phyloP scores from a whole-genome alignment of 106 monocot species.

The Gastrodia elata region DNA sequence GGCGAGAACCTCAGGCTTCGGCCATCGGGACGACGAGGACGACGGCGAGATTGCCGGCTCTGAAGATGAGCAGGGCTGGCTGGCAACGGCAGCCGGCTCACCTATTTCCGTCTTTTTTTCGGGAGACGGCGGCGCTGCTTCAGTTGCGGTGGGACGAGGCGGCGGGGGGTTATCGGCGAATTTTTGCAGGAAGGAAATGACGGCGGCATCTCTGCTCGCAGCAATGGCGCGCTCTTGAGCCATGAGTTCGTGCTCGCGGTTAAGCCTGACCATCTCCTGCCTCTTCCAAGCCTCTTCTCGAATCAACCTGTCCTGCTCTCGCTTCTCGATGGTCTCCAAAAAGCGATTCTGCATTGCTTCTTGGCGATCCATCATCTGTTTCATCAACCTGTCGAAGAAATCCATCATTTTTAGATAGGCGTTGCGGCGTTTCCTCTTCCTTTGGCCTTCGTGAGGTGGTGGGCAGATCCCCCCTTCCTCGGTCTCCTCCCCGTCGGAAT shows the following conservation, averaged over 20 bases:
- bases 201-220: conserved; percentile 51
- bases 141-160: conserved; percentile 6
- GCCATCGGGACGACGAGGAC: conserved; percentile 39
- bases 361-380: conserved; percentile 72
- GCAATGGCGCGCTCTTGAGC: conserved; percentile 55
- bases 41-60: background rate
- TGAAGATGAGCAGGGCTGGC: background rate
- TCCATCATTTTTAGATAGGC: conserved; percentile 43
- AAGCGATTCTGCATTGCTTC: conserved; percentile 75
- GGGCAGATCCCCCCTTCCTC: conserved; percentile 26
- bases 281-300: conserved; percentile 78
- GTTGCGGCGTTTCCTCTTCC: conserved; percentile 8
- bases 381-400: conserved; percentile 67
- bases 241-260: conserved; percentile 52
- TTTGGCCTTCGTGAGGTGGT: background rate
- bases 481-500: conserved; percentile 18
- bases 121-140: conserved; percentile 1
- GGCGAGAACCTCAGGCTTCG: conserved; percentile 44
- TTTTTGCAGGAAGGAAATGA: conserved; percentile 65
- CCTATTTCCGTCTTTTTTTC: background rate
- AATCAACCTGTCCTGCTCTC: conserved; percentile 73
- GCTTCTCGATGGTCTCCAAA: conserved; percentile 67
- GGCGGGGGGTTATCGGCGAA: conserved; percentile 22
- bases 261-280: conserved; percentile 64
- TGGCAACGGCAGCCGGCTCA: background rate